Evolutionary conservation across 1,284 basidiomycete species (phyloP), one percentile per base, ranked within the genome.

Genomic region (Exobasidium cylindrosporum): DNA sequence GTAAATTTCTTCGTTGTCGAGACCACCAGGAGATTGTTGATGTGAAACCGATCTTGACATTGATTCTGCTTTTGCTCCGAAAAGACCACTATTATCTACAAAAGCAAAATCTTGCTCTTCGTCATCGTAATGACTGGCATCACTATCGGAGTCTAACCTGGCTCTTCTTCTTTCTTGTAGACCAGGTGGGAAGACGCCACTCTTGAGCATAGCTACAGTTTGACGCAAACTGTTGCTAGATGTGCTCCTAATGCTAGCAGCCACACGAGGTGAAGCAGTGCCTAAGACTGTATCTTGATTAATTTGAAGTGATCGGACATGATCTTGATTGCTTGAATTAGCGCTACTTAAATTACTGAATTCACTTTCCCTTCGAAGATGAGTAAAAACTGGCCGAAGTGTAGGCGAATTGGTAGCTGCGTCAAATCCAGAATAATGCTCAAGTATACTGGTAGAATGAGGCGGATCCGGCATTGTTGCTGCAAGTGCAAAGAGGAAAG

Each of bases 91-190:
- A 4, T 24, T 24, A 10, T 40, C 10, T 10, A 40, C 17, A 10
- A 40, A 7, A 13, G 17, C 47, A 24, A 50, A 50, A 28, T 24
- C 26, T 21, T 50, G 26, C 2, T 28, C 47, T 40, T 40, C 35
- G n/a, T 50, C 47, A 24, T 50, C 47, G 47, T 50, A 50, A 24
- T 50, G 47, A 50, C 47, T 50, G 17, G 47, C 47, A 28, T 50
- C 47, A 28, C 47, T 50, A 13, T 50, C 46, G 13, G 13, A 21
- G 47, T 50, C 47, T 28, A 24, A 21, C 3, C 26, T 28, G 14
- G 3, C 21, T 50, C 26, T 21, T 14, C 47, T 14, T 50, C 26
- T 23, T 50, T 21, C 13, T 24, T 28, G 47, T 50, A 50, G 13
- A 13, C 47, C 47, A 50, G 47, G 47, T 7, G 47, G 47, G 26